Conservation (phyloP, 805 yeast genomes). For the Nematodospora valgi region DNA sequence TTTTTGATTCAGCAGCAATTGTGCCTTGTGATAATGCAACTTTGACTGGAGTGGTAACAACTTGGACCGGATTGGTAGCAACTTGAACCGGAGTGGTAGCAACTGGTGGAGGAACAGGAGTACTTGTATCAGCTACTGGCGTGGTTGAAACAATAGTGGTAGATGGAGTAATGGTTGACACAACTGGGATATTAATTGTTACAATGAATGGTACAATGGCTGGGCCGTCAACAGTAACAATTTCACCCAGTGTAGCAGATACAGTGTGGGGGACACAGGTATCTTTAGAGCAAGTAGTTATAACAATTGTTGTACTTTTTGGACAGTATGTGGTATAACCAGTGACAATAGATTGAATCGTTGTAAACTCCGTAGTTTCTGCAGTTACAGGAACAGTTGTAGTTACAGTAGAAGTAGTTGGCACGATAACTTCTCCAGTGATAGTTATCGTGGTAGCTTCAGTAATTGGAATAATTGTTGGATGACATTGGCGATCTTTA, state of each 20-base stretch:
- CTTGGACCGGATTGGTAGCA: too few relatives aligned
- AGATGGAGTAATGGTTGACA: constrained; percentile 19
- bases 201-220: background rate
- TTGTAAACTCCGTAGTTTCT: constrained; percentile 10
- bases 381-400: background rate
- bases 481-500: constrained; percentile 9
- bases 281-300: constrained; percentile 39
- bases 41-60: too few relatives aligned
- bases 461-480: constrained; percentile 60
- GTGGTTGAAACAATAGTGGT: background rate
- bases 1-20: too few relatives aligned
- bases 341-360: constrained; percentile 48
- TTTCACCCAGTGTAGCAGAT: constrained; percentile 69
- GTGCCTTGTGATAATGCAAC: too few relatives aligned
- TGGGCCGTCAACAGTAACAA: constrained; percentile 77
- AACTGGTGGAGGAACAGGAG: too few relatives aligned
- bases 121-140: too few relatives aligned
- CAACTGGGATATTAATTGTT: constrained; percentile 38
- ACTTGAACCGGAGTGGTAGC: background rate
- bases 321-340: constrained; percentile 64
- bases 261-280: constrained; percentile 38
- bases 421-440: constrained; percentile 55
- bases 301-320: constrained; percentile 55
- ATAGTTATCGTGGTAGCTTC: constrained; percentile 73
- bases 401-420: background rate